A percentile compares a stretch with the other conserved stretches of the same genome.
Conservation (phyloP, 371 early-diverging fungal genomes). For the Haplosporangium sp. region DNA sequence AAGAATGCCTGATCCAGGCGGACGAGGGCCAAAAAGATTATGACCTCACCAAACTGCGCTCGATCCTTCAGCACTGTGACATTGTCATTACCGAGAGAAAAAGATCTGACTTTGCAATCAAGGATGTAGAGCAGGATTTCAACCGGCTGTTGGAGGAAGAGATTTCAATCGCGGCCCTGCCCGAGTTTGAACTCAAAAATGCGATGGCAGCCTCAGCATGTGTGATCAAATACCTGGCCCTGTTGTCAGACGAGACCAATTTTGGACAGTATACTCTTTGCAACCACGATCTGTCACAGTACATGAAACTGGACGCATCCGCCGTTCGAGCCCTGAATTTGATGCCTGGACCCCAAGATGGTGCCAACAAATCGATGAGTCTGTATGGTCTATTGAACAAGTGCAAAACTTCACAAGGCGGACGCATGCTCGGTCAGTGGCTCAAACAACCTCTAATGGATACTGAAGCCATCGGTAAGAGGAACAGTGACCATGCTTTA, state of each 20-base stretch:
- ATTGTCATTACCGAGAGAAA: conserved; percentile 78
- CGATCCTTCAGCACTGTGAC: conserved; percentile 78
- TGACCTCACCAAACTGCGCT: conserved; percentile 74
- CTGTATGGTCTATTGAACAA: conserved; percentile 90
- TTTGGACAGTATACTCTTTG: conserved; percentile 77
- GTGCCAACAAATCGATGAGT: conserved; percentile 82
- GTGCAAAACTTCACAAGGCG: conserved; percentile 93
- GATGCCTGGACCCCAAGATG: conserved; percentile 82
- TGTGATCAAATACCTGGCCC: conserved; percentile 81
- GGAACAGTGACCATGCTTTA: not conserved
- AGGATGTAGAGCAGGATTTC: conserved; percentile 89
- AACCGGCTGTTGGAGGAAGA: conserved; percentile 81
- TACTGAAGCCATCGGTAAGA: conserved; percentile 73
- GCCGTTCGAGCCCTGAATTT: conserved; percentile 92
- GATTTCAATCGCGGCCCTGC: conserved; percentile 71
- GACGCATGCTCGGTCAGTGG: conserved; percentile 91
- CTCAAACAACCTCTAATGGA: conserved; percentile 93
- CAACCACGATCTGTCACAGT: conserved; percentile 86
- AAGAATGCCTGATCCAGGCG: conserved; percentile 86
- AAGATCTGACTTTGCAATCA: conserved; percentile 71
- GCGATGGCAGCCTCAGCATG: conserved; percentile 85
- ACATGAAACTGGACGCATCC: conserved; percentile 92
- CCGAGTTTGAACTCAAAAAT: conserved; percentile 83
- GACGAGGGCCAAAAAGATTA: conserved; percentile 69
- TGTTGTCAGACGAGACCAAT: conserved; percentile 80